Conservation (phyloP, 2,329 filamentous ascomycete species). For the Acrodontium crateriforme region DNA sequence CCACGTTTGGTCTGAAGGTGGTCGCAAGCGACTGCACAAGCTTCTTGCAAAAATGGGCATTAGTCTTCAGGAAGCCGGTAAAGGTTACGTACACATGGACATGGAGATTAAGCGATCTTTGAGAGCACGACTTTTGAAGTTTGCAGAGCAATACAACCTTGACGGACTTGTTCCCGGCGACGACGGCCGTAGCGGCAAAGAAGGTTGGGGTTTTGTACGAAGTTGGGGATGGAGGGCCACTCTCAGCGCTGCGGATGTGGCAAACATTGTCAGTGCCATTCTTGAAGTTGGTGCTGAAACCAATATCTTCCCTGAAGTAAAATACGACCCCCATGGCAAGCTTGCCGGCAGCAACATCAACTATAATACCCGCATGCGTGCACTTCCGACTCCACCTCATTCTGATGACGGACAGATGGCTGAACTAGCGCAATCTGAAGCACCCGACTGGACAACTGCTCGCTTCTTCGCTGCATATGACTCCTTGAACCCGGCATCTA, state of each 20-base stretch:
- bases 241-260: constrained; percentile 81
- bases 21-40: constrained; percentile 80
- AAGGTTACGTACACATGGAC: constrained; percentile 97
- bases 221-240: constrained; percentile 98
- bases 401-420: constrained; percentile 14
- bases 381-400: constrained; percentile 21
- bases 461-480: constrained; percentile 49
- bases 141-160: constrained; percentile 82
- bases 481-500: constrained; percentile 32
- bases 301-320: constrained; percentile 3
- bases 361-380: constrained; percentile 16
- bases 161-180: constrained; percentile 81
- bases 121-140: constrained; percentile 73
- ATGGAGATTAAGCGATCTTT: constrained; percentile 87
- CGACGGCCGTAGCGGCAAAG: constrained; percentile 54
- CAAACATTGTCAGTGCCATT: constrained; percentile 81
- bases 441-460: constrained; percentile 32
- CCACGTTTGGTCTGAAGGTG: constrained; percentile 86
- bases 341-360: constrained; percentile 4
- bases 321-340: constrained; percentile 3
- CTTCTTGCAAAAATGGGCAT: constrained; percentile 97
- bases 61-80: constrained; percentile 81
- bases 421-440: constrained; percentile 9
- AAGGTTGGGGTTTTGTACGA: constrained; percentile 92
- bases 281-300: constrained; percentile 60